These are phyloP conservation scores for Lindgomyces ingoldianus DNA, from an alignment of 495 filamentous ascomycete species.

Conservation along the genomic window DNA sequence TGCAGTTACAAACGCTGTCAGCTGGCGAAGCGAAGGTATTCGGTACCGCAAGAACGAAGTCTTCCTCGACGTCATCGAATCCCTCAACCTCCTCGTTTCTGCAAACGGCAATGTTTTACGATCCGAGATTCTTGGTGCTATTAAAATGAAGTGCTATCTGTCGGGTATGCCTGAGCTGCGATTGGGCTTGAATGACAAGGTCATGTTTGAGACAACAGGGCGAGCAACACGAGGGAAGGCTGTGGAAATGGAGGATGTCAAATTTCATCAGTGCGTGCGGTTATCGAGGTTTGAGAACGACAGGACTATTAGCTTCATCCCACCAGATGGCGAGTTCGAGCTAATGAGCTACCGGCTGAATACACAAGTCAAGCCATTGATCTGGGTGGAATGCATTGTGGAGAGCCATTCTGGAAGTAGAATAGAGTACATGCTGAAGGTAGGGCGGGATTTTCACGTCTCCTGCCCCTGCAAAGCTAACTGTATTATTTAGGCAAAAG, in stretches of 20 bases:
- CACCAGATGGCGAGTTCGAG: conserved; percentile 97
- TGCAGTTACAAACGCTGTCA: conserved; percentile 97
- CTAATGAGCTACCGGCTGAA: conserved; percentile 99
- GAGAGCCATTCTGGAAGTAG: conserved; percentile 91
- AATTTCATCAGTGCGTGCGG: conserved; percentile 98
- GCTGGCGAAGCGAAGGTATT: conserved; percentile 97
- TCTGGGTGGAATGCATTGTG: conserved; percentile 98
- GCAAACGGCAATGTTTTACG: conserved; percentile 93
- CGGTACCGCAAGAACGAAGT: conserved; percentile 99
- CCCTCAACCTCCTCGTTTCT: conserved; percentile 92
- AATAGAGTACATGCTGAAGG: conserved; percentile 98
- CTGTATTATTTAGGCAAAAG: conserved; percentile 65
- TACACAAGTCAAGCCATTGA: conserved; percentile 96
- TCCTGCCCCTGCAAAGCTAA: neutral
- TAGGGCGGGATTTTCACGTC: conserved; percentile 30
- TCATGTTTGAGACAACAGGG: conserved; percentile 99
- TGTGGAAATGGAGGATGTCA: conserved; percentile 99
- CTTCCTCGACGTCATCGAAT: conserved; percentile 97
- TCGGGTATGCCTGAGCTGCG: conserved; percentile 98
- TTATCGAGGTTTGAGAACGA: conserved; percentile 97
- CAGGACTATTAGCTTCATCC: conserved; percentile 98
- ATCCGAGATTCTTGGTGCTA: conserved; percentile 93
- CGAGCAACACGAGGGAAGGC: conserved; percentile 93
- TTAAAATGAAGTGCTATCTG: conserved; percentile 99
- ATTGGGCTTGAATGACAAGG: conserved; percentile 96